Evolutionary conservation across 73 alveolate genomes (phyloP), one percentile per base, ranked within the genome.

Genomic region (Urostyla sp.): DNA sequence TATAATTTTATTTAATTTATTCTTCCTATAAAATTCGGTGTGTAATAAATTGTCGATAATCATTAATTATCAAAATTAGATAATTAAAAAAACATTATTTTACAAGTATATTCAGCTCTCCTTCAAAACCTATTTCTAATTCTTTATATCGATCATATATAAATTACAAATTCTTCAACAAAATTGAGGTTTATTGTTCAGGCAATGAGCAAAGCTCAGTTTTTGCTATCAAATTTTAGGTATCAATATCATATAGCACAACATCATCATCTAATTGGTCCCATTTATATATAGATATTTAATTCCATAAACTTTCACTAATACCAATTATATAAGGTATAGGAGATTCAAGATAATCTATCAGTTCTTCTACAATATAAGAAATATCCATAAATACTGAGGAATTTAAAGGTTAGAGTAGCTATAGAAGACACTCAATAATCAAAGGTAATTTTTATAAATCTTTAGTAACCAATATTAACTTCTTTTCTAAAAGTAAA

Each of bases 291-390:
- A 63, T 37, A 23, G 18, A 34, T 38, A 63, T 63, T 63, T 63
- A 43, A 40, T 63, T 63, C 79, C 79, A 63, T 15, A 63, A 16
- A 13, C 61, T 3, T 63, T 63, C 79, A 8, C 24, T 15, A 4
- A 63, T 63, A 1, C 79, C 79, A 4, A 63, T 63, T 3, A 63
- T 16, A 31, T 63, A 63, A 20, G 79, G 79, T 1, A 63, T 46
- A 3, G 79, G 79, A 43, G 55, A 27, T 26, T 63, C 79, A 28
- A 63, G 4, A 63, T 63, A 63, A 43, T 63, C 79, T 43, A 63
- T 38, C 58, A 63, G 37, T 63, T 63, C 79, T 63, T 37, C 6
- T 37, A 43, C 44, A 1, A 63, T 45, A 63, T 63, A 5, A 11
- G 79, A 38, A 21, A 63, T 63, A 18, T 37, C 44, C 43, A 63